These are phyloP conservation scores for Phyllosticta capitalensis DNA, from an alignment of 2,329 filamentous ascomycete species.

Conservation along the genomic window DNA sequence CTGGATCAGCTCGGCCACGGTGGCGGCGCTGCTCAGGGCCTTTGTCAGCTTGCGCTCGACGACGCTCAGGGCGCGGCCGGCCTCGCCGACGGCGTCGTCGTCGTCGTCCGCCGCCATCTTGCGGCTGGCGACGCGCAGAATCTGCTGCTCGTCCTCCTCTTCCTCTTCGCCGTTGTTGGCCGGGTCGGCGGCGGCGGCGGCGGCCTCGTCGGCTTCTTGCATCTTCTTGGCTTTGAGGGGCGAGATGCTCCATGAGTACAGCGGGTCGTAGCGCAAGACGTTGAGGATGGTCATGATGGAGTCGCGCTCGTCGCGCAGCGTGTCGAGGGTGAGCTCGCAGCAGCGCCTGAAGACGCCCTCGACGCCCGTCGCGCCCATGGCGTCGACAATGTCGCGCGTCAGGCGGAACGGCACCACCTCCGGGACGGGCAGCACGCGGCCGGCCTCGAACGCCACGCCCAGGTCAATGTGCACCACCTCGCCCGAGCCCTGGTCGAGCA, in stretches of 20 bases:
- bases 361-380: slow-evolving; percentile 89
- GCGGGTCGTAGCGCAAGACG: slow-evolving; percentile 91
- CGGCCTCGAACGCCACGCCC: slow-evolving; percentile 93
- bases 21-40: slow-evolving; percentile 85
- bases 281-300: slow-evolving; percentile 98
- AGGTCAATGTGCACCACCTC: slow-evolving; percentile 97
- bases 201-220: slow-evolving; percentile 43
- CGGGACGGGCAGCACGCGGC: slow-evolving; percentile 86
- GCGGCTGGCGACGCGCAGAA: not conserved
- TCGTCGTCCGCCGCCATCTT: slow-evolving; percentile 27
- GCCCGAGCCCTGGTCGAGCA: slow-evolving; percentile 79
- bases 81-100: slow-evolving; percentile 60
- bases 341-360: slow-evolving; percentile 97
- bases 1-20: slow-evolving; percentile 94
- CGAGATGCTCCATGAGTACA: slow-evolving; percentile 92
- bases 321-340: slow-evolving; percentile 94
- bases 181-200: slow-evolving; percentile 22
- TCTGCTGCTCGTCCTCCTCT: slow-evolving; percentile 17
- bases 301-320: slow-evolving; percentile 87
- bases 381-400: slow-evolving; percentile 89
- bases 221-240: slow-evolving; percentile 56
- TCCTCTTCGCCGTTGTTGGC: slow-evolving; percentile 20
- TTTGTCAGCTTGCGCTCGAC: slow-evolving; percentile 95
- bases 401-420: slow-evolving; percentile 93
- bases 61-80: slow-evolving; percentile 81